A percentile compares a stretch with the other conserved stretches of the same genome.
These are phyloP conservation scores for Rhodomyrtus psidioides DNA, from an alignment of 441 rosid species.

Conservation along the genomic window DNA sequence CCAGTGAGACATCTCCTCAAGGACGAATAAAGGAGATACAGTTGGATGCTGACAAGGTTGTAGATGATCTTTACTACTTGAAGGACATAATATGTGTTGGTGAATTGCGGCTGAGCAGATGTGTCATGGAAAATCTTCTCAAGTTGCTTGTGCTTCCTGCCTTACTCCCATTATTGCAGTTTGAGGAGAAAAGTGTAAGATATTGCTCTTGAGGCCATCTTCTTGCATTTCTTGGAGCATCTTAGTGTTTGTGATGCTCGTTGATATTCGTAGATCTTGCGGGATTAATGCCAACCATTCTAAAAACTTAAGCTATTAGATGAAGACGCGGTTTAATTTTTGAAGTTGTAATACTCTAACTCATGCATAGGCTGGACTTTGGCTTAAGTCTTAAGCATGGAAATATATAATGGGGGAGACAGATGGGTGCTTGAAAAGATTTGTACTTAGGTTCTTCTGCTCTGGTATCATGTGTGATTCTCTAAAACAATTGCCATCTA, in stretches of 20 bases:
- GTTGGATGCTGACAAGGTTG: conserved; percentile 43
- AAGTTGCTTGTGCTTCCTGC: conserved; percentile 40
- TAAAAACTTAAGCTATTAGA: background rate
- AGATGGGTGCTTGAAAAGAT: background rate
- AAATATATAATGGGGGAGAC: background rate
- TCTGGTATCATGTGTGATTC: background rate
- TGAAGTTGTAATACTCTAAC: background rate
- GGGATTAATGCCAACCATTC: background rate
- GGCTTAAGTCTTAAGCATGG: background rate
- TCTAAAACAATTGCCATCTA: background rate
- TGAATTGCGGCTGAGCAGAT: conserved; percentile 33
- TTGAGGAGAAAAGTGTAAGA: conserved; percentile 41
- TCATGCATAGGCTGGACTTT: background rate
- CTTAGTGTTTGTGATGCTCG: background rate
- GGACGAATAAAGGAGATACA: conserved; percentile 28
- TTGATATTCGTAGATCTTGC: background rate
- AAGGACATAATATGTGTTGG: conserved; percentile 58
- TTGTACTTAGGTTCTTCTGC: background rate
- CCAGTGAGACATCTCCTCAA: conserved; percentile 29
- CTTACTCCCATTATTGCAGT: conserved; percentile 35
- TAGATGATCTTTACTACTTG: conserved; percentile 62
- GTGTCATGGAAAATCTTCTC: conserved; percentile 40
- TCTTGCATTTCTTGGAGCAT: background rate
- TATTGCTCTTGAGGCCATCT: conserved; percentile 3
- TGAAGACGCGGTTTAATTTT: background rate